Evolutionary conservation across 2,329 filamentous ascomycete species (phyloP), one percentile per base, ranked within the genome.

Genomic region (Aspergillus ruber): DNA sequence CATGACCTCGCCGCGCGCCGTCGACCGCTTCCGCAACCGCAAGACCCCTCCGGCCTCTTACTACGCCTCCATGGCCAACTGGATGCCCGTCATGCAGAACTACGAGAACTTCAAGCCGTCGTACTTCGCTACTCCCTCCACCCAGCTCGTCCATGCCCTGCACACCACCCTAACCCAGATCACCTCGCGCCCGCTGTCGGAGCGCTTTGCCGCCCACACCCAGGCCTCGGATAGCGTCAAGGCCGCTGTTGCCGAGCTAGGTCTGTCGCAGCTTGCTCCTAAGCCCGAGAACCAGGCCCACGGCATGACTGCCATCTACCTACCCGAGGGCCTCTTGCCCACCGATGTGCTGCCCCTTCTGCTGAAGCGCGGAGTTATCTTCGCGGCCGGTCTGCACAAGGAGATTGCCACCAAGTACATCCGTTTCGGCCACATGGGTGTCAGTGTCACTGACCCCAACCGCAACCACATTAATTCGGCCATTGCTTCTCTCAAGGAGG

Each of bases 41-140:
- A 91, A 91, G 76, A 84, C 83, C 9, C 85, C 86, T 10, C 88
- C 90, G 1, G 79, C 83, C 17, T 87, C 90, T 18, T 98, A 97
- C 79, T 98, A 96, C 71, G 90, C 88, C 47, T 95, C 88, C 10
- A 88, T 96, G 78, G 90, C 90, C 78, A 97, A 97, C 74, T 98
- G 93, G 93, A 76, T 90, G 48, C 91, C 91, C 42, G 93, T 98
- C 71, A 97, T 98, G 91, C 84, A 93, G 74, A 97, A 96, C 74
- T 98, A 98, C 72, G 93, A 98, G 75, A 88, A 89, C 55, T 89
- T 90, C 77, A 98, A 97, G 76, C 83, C 93, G 33, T 95, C 90
- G 2, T 98, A 98, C 77, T 98, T 98, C 65, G 93, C 93, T 33
- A 98, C 93, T 1, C 93, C 93, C 1, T 90, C 90, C 4, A 93